A percentile compares a stretch with the other conserved stretches of the same genome.
These are phyloP conservation scores for Citrus reticulata DNA, from an alignment of 345 rosid genomes.

Conservation along the genomic window DNA sequence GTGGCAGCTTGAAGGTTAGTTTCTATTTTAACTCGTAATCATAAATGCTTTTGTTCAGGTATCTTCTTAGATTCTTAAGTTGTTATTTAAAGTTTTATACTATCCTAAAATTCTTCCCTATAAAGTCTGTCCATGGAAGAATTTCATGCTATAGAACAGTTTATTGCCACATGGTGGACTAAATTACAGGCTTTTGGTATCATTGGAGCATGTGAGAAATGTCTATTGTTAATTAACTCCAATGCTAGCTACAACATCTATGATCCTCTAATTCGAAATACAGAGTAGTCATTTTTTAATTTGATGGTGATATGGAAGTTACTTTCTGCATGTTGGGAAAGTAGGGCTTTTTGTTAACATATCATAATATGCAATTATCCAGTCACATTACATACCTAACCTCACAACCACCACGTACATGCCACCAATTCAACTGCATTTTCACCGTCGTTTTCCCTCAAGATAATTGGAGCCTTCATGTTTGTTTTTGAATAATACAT, in stretches of 20 bases:
- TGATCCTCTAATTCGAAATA: background rate
- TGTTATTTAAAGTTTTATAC: background rate
- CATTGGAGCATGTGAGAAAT: background rate
- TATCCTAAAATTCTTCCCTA: background rate
- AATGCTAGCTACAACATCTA: background rate
- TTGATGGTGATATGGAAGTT: slow-evolving; percentile 2
- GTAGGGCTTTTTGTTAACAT: background rate
- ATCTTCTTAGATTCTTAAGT: background rate
- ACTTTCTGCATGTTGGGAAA: slow-evolving; percentile 7
- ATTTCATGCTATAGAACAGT: background rate
- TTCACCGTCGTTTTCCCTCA: background rate
- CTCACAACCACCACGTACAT: background rate
- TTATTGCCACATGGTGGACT: background rate
- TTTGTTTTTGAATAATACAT: background rate
- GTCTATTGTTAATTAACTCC: too few relatives aligned
- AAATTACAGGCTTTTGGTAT: background rate
- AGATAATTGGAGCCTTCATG: background rate
- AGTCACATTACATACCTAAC: slow-evolving; percentile 10
- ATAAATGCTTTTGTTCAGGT: background rate
- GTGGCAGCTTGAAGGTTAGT: slow-evolving; percentile 87
- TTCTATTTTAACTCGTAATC: background rate
- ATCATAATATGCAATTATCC: slow-evolving; percentile 6
- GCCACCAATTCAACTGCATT: background rate
- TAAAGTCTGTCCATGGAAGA: background rate
- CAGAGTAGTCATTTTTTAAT: slow-evolving; percentile 9